phyloP scores from a whole-genome alignment of 208 protist genomes.

The Acanthamoeba healyi region DNA sequence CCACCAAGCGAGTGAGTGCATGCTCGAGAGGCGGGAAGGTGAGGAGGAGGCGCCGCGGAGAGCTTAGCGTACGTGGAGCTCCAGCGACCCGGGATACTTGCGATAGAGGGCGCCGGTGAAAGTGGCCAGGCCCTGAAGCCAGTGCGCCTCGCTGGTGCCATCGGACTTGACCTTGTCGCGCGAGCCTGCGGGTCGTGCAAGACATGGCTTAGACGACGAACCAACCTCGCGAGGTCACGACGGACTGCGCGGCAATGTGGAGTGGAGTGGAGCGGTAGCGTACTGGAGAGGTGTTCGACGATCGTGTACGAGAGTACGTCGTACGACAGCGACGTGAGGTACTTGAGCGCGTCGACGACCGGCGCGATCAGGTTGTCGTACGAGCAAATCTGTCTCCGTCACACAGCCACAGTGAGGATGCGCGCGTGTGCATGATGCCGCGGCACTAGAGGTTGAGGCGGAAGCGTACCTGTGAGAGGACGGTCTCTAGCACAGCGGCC shows the following conservation, averaged over 20 bases:
- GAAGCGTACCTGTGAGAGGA: slow-evolving; percentile 71
- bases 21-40: too few relatives aligned
- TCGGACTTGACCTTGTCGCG: slow-evolving; percentile 82
- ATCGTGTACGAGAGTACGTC: slow-evolving; percentile 80
- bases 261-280: too few relatives aligned
- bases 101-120: slow-evolving; percentile 81
- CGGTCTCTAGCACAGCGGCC: slow-evolving; percentile 74
- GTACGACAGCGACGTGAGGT: slow-evolving; percentile 77
- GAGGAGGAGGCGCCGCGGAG: not conserved
- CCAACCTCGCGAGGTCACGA: too few relatives aligned
- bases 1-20: too few relatives aligned
- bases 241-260: too few relatives aligned
- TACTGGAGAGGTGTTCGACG: not conserved
- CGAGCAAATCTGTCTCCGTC: slow-evolving; percentile 7
- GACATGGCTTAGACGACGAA: too few relatives aligned
- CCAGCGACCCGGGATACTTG: slow-evolving; percentile 64
- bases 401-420: not conserved
- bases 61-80: not conserved
- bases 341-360: slow-evolving; percentile 85
- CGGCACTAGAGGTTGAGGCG: not conserved
- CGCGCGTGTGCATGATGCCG: not conserved
- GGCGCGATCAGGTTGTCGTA: slow-evolving; percentile 86
- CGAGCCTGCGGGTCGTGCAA: too few relatives aligned
- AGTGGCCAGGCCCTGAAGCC: slow-evolving; percentile 79
- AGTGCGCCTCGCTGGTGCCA: slow-evolving; percentile 81